Percentiles rank a stretch among this genome's conserved stretches.
Evolutionary conservation across 768 basidiomycete genomes (phyloP).

Genomic region (Auriscalpium microsporum): DNA sequence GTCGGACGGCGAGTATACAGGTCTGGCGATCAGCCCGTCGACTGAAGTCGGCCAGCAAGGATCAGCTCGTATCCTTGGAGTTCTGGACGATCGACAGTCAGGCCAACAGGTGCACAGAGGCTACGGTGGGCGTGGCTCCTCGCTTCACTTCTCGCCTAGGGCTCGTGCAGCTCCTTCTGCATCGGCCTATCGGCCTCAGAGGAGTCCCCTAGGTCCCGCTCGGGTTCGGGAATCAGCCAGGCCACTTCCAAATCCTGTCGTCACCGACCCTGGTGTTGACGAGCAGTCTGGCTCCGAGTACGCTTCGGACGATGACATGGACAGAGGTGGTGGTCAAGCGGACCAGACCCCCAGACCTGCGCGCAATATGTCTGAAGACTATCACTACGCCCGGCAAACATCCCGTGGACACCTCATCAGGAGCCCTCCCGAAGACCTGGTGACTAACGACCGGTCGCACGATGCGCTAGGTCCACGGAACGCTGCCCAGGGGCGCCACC

Average conservation of each 20-base stretch:
- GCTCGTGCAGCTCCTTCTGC: background rate
- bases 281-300: slow-evolving; percentile 1
- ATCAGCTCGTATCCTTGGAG: background rate
- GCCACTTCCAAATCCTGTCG: background rate
- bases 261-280: background rate
- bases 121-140: background rate
- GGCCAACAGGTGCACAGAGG: background rate
- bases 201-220: too few relatives aligned
- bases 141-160: background rate
- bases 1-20: slow-evolving; percentile 26
- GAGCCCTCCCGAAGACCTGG: too few relatives aligned
- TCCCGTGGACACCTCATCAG: too few relatives aligned
- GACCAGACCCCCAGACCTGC: background rate
- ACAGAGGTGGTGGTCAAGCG: background rate
- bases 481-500: too few relatives aligned
- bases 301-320: background rate
- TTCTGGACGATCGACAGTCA: background rate
- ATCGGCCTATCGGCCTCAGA: too few relatives aligned
- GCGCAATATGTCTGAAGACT: too few relatives aligned
- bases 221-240: too few relatives aligned
- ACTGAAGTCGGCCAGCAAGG: background rate
- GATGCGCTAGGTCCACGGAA: too few relatives aligned
- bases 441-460: too few relatives aligned
- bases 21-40: slow-evolving; percentile 15
- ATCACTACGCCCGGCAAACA: too few relatives aligned